These are phyloP conservation scores for Eucalyptus marginata DNA, from an alignment of 345 rosid genomes.

Conservation along the genomic window DNA sequence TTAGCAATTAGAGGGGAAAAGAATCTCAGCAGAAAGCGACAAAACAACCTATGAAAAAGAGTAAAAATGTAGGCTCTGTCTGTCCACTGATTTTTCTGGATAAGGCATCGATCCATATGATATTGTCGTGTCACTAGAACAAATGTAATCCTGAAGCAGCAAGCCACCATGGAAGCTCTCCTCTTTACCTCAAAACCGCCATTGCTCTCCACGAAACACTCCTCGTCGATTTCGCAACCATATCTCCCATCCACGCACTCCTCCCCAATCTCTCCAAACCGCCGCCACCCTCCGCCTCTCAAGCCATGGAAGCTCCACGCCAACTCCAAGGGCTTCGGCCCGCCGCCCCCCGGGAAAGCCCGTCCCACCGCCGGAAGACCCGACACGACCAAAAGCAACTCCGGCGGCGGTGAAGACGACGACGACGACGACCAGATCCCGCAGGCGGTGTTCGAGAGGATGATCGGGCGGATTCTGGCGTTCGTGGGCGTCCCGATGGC, in stretches of 20 bases:
- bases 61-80: not conserved
- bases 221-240: not conserved
- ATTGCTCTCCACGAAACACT: not conserved
- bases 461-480: not conserved
- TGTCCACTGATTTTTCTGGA: not conserved
- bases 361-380: not conserved
- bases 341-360: not conserved
- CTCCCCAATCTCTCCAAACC: not conserved
- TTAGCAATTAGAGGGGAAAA: not conserved
- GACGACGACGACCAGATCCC: conserved; percentile 4
- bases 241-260: not conserved
- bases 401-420: not conserved
- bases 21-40: not conserved
- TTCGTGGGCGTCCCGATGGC: conserved; percentile 6
- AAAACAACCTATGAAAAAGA: not conserved
- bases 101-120: not conserved
- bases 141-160: not conserved
- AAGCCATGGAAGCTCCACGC: not conserved
- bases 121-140: not conserved
- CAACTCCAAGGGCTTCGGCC: conserved; percentile 3
- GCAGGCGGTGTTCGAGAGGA: conserved; percentile 2
- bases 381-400: not conserved
- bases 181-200: not conserved
- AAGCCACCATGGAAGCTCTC: not conserved
- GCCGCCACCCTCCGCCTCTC: not conserved